phyloP scores from a whole-genome alignment of 2,329 filamentous ascomycete species.

The Zymoseptoria ardabiliae region DNA sequence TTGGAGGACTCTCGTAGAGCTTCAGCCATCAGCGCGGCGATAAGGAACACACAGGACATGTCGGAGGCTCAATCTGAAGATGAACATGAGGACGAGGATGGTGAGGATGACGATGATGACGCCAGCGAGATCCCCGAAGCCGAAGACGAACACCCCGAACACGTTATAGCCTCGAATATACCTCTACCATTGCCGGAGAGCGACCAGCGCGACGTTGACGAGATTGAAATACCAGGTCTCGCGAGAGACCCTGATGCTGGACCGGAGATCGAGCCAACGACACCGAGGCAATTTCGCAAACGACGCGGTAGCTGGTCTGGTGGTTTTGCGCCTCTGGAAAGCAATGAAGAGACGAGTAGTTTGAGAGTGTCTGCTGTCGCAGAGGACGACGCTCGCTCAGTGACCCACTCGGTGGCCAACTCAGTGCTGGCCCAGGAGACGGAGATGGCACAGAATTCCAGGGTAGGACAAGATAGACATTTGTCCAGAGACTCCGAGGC shows the following conservation, averaged over 20 bases:
- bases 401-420: not conserved
- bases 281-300: not conserved
- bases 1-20: slow-evolving; percentile 16
- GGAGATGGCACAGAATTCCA: not conserved
- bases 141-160: slow-evolving; percentile 33
- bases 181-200: slow-evolving; percentile 64
- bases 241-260: slow-evolving; percentile 57
- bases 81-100: slow-evolving; percentile 3
- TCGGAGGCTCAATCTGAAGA: not conserved
- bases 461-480: not conserved
- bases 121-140: slow-evolving; percentile 31
- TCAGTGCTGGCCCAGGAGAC: not conserved
- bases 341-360: slow-evolving; percentile 14
- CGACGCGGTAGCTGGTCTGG: not conserved
- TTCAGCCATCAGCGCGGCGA: slow-evolving; percentile 10
- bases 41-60: slow-evolving; percentile 1
- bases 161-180: slow-evolving; percentile 49
- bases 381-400: not conserved
- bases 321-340: not conserved
- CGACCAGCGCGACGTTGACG: slow-evolving; percentile 60
- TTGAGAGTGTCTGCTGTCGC: slow-evolving; percentile 7
- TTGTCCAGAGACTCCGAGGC: not conserved
- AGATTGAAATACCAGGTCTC: slow-evolving; percentile 73
- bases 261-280: not conserved
- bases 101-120: slow-evolving; percentile 4